These are phyloP conservation scores for Pseudopithomyces chartarum DNA, from an alignment of 2,329 filamentous ascomycete genomes.

Conservation along the genomic window DNA sequence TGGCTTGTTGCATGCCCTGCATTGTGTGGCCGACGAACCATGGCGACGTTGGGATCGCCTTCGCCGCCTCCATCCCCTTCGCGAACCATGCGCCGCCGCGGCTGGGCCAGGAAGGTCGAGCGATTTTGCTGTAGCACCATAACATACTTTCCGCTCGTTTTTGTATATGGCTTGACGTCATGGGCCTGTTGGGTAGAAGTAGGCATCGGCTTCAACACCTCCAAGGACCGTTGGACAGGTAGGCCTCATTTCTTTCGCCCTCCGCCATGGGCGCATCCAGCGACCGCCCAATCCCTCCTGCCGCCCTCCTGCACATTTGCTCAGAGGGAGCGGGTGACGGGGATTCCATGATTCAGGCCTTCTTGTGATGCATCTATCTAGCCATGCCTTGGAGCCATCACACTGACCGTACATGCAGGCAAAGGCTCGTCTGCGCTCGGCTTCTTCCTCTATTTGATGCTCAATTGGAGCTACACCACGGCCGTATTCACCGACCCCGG, in stretches of 20 bases:
- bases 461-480: constrained; percentile 87
- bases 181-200: constrained; percentile 93
- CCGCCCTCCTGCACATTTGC: neutral
- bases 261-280: neutral
- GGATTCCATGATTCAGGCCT: no score
- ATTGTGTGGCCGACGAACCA: constrained; percentile 25
- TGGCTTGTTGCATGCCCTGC: no score
- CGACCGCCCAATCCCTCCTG: neutral
- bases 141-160: constrained; percentile 83
- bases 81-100: constrained; percentile 44
- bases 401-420: constrained; percentile 43
- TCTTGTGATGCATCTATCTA: no score
- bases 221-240: constrained; percentile 45
- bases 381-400: neutral
- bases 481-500: constrained; percentile 94
- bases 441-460: constrained; percentile 73
- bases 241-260: constrained; percentile 11
- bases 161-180: constrained; percentile 87
- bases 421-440: constrained; percentile 64
- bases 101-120: constrained; percentile 73
- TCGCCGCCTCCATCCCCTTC: constrained; percentile 47
- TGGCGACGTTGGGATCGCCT: constrained; percentile 47
- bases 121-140: constrained; percentile 80
- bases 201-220: constrained; percentile 63
- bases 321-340: no score